Evolutionary conservation across 805 yeast genomes (phyloP), one percentile per base, ranked within the genome.

Genomic region (Lipomyces yamadae): DNA sequence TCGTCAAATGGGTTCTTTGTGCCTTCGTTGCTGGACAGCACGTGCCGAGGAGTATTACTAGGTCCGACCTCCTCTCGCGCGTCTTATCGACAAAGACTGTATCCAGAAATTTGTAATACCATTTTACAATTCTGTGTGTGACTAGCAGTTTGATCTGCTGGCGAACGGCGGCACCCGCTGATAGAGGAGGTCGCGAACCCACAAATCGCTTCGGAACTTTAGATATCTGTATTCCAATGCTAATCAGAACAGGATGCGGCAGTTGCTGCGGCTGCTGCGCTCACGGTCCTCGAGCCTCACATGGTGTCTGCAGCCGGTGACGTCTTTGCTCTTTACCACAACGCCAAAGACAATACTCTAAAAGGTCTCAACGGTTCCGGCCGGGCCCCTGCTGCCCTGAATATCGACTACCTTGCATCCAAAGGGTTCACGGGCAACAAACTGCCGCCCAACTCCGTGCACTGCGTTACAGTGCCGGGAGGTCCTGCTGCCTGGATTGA

Each of bases 401-500:
- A 81, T 1, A 76, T 88, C 11, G 88, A 87, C 15, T 77, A 81
- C 67, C 80, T 87, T 2, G 75, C 78, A 66, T 74, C 81, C 59
- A 78, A 80, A 29, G 84, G 84, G 18, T 77, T 83, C 53, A 75
- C 80, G 8, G 80, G 85, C 50, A 77, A 78, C 34, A 81, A 91
- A 73, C 79, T 89, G 37, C 85, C 85, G 0, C 70, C 68, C 24
- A 78, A 78, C 37, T 87, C 91, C 1, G 83, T 86, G 2, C 85
- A 85, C 65, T 78, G 88, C 0, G 85, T 88, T 6, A 88, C 87
- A 61, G 92, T 90, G 3, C 95, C 95, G 0, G 96, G 96, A 3
- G 88, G 91, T 1, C 82, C 89, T 58, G 91, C 91, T 4, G 94
- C 91, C 0, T 90, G 95, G 95, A 75, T 82, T 56, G 95, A 90